These are phyloP conservation scores for Rhynchosporium agropyri DNA, from an alignment of 2,329 filamentous ascomycete genomes.

Conservation along the genomic window DNA sequence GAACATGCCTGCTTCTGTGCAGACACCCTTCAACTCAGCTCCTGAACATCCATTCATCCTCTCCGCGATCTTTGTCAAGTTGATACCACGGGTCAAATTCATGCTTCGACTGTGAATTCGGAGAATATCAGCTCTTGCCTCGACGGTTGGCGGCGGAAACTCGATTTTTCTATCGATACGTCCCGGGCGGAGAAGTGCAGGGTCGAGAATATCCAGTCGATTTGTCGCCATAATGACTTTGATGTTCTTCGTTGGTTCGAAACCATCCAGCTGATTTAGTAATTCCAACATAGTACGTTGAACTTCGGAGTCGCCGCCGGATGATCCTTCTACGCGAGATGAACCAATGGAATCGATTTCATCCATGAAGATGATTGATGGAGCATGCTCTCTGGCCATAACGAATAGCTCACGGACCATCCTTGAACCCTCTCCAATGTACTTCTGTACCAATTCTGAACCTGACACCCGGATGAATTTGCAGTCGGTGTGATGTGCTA, in stretches of 20 bases:
- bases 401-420: slow-evolving; percentile 99
- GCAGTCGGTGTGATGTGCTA: slow-evolving; percentile 98
- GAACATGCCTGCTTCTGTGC: slow-evolving; percentile 98
- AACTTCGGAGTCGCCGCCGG: slow-evolving; percentile 94
- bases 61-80: slow-evolving; percentile 97
- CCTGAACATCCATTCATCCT: slow-evolving; percentile 99
- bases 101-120: slow-evolving; percentile 97
- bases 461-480: slow-evolving; percentile 98
- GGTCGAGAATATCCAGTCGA: slow-evolving; percentile 94
- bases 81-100: slow-evolving; percentile 97
- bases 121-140: slow-evolving; percentile 95
- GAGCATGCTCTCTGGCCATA: slow-evolving; percentile 97
- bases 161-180: slow-evolving; percentile 99
- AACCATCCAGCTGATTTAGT: slow-evolving; percentile 96
- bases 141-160: slow-evolving; percentile 94
- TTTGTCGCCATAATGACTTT: slow-evolving; percentile 99
- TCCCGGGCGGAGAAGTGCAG: slow-evolving; percentile 90
- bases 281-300: slow-evolving; percentile 98
- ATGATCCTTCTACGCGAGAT: slow-evolving; percentile 92
- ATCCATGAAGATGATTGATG: slow-evolving; percentile 99
- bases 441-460: slow-evolving; percentile 97
- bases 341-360: slow-evolving; percentile 99
- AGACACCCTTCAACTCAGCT: slow-evolving; percentile 97
- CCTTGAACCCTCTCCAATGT: slow-evolving; percentile 95
- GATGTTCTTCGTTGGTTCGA: slow-evolving; percentile 99